Evolutionary conservation across 2,329 filamentous ascomycete genomes (phyloP).

Genomic region (Rhynchosporium secalis): DNA sequence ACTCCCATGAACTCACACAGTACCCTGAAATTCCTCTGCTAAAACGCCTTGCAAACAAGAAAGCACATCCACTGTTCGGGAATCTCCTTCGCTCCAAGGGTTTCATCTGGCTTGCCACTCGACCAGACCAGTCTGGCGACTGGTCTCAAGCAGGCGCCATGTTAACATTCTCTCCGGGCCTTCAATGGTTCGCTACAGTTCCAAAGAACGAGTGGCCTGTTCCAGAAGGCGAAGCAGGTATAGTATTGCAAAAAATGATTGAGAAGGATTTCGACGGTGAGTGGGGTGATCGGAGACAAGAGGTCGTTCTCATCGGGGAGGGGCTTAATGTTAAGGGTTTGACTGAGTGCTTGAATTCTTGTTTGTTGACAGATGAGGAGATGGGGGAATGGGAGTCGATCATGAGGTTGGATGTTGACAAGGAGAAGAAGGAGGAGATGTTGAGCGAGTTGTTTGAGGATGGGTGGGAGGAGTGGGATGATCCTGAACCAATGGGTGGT

Average conservation of each 20-base stretch:
- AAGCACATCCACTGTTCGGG: constrained; percentile 41
- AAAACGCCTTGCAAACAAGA: constrained; percentile 41
- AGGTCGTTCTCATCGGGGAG: constrained; percentile 13
- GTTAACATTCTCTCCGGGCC: constrained; percentile 38
- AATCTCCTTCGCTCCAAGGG: constrained; percentile 46
- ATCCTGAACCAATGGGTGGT: constrained; percentile 1
- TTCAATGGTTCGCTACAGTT: constrained; percentile 23
- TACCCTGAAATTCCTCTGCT: constrained; percentile 21
- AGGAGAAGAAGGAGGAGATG: background rate
- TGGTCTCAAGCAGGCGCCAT: constrained; percentile 49
- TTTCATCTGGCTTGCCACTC: constrained; percentile 47
- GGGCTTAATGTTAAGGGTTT: background rate
- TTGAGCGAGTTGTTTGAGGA: constrained; percentile 4
- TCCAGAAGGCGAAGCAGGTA: background rate
- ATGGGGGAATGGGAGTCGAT: constrained; percentile 13
- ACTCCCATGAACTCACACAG: constrained; percentile 37
- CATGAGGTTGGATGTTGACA: constrained; percentile 7
- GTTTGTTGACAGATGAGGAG: constrained; percentile 12
- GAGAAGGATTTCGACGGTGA: constrained; percentile 18
- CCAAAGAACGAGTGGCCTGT: constrained; percentile 16
- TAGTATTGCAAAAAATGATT: constrained; percentile 16
- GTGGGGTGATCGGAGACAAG: constrained; percentile 13
- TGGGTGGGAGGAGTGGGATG: constrained; percentile 8
- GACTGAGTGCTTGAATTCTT: constrained; percentile 1
- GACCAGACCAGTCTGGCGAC: constrained; percentile 45